phyloP scores from a whole-genome alignment of 768 basidiomycete genomes.

The Trametes sanguinea region DNA sequence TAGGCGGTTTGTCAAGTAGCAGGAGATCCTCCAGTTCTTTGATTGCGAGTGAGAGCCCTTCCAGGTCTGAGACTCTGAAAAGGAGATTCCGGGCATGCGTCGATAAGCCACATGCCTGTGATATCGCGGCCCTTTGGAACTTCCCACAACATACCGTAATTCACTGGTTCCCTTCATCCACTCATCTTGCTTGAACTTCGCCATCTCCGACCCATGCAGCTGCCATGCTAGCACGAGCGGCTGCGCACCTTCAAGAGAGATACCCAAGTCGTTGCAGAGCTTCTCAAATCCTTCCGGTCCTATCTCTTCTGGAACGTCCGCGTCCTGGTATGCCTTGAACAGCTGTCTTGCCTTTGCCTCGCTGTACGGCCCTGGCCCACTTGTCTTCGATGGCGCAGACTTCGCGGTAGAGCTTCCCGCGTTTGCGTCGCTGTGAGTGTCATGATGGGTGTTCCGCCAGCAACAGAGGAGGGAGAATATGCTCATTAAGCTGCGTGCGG shows the following conservation, averaged over 20 bases:
- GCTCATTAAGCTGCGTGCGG: conserved; percentile 47
- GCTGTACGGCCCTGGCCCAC: conserved; percentile 45
- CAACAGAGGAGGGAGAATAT: conserved; percentile 65
- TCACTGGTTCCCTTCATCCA: conserved; percentile 62
- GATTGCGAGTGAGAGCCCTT: conserved; percentile 50
- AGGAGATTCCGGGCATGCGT: not conserved
- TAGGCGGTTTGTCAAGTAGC: conserved; percentile 46
- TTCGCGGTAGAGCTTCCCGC: conserved; percentile 22
- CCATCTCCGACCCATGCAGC: conserved; percentile 69
- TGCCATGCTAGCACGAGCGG: conserved; percentile 81
- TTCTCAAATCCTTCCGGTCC: conserved; percentile 72
- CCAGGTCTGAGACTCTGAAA: conserved; percentile 51
- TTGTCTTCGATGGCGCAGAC: conserved; percentile 7
- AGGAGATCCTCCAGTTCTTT: conserved; percentile 67
- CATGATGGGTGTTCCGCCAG: conserved; percentile 53
- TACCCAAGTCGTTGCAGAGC: conserved; percentile 68
- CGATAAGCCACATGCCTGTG: not conserved
- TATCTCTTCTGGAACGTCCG: conserved; percentile 57
- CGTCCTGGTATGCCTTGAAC: conserved; percentile 60
- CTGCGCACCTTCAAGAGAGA: conserved; percentile 71
- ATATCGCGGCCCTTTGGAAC: not conserved
- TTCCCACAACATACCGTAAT: conserved; percentile 39
- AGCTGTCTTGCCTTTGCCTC: conserved; percentile 51
- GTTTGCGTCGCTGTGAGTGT: conserved; percentile 40
- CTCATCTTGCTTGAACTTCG: conserved; percentile 64